phyloP scores from a whole-genome alignment of 1,139 yeast genomes.

The Debaryomycetaceae sp. region DNA sequence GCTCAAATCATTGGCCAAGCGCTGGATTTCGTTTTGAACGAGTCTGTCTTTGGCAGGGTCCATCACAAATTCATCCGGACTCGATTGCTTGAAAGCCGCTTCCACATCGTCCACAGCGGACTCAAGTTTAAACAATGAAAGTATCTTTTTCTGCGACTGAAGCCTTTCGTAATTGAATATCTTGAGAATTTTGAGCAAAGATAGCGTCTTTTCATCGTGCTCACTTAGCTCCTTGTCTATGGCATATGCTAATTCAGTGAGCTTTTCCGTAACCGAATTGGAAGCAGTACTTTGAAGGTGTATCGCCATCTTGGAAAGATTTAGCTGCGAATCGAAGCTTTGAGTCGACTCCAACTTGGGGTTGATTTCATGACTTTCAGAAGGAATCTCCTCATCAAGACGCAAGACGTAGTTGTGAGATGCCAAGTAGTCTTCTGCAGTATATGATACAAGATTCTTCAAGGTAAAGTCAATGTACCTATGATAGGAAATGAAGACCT shows the following conservation, averaged over 20 bases:
- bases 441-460: slow-evolving; percentile 65
- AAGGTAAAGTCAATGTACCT: slow-evolving; percentile 61
- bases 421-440: slow-evolving; percentile 69
- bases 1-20: slow-evolving; percentile 39
- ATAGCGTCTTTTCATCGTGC: slow-evolving; percentile 33
- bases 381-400: slow-evolving; percentile 16
- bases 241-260: slow-evolving; percentile 37
- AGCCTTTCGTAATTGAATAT: slow-evolving; percentile 26
- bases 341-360: slow-evolving; percentile 17
- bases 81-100: slow-evolving; percentile 2
- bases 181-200: slow-evolving; percentile 26
- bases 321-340: slow-evolving; percentile 38
- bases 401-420: slow-evolving; percentile 30
- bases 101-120: slow-evolving; percentile 26
- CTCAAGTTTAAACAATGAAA: slow-evolving; percentile 37
- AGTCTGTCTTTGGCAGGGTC: slow-evolving; percentile 29
- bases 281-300: slow-evolving; percentile 34
- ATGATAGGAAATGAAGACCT: slow-evolving; percentile 66
- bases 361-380: slow-evolving; percentile 6
- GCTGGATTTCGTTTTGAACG: slow-evolving; percentile 42
- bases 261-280: slow-evolving; percentile 35
- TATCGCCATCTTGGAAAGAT: slow-evolving; percentile 36
- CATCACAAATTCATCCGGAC: slow-evolving; percentile 12
- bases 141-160: slow-evolving; percentile 30
- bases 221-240: slow-evolving; percentile 41